Evolutionary conservation across 768 basidiomycete genomes (phyloP).

Genomic region (Punctularia strigosozonata): DNA sequence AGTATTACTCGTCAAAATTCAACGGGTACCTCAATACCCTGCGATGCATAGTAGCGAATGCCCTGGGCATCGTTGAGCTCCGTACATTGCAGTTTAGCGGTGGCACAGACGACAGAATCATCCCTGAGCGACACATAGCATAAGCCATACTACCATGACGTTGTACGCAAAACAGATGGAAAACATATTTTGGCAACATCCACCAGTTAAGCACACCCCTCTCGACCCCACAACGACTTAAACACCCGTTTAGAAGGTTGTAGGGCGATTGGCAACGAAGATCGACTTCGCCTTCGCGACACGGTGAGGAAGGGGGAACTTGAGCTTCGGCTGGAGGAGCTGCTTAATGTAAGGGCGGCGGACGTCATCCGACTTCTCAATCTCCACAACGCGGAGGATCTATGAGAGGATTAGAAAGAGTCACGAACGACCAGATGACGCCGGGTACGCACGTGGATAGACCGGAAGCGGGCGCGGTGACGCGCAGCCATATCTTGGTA

Average conservation of each 20-base stretch:
- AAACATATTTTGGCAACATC: too few species aligned
- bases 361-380: slow-evolving; percentile 83
- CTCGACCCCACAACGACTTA: too few species aligned
- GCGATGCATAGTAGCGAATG: too few species aligned
- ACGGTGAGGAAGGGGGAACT: slow-evolving; percentile 95
- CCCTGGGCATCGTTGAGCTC: too few species aligned
- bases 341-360: slow-evolving; percentile 98
- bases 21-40: too few species aligned
- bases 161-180: too few species aligned
- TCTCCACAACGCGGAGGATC: slow-evolving; percentile 97
- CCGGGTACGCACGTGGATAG: slow-evolving; percentile 71
- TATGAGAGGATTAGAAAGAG: slow-evolving; percentile 18
- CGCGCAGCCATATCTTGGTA: slow-evolving; percentile 99
- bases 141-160: too few species aligned
- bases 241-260: slow-evolving; percentile 42
- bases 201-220: too few species aligned
- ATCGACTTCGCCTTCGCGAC: slow-evolving; percentile 67
- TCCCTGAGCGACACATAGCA: too few species aligned
- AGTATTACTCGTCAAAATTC: too few species aligned
- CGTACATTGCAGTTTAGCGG: too few species aligned
- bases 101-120: too few species aligned
- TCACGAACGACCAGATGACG: not conserved
- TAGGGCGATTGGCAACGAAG: slow-evolving; percentile 69
- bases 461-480: slow-evolving; percentile 98
- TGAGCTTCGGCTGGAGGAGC: slow-evolving; percentile 79